These are phyloP conservation scores for Mortierella sp. DNA, from an alignment of 371 early-diverging fungal genomes.

Conservation along the genomic window DNA sequence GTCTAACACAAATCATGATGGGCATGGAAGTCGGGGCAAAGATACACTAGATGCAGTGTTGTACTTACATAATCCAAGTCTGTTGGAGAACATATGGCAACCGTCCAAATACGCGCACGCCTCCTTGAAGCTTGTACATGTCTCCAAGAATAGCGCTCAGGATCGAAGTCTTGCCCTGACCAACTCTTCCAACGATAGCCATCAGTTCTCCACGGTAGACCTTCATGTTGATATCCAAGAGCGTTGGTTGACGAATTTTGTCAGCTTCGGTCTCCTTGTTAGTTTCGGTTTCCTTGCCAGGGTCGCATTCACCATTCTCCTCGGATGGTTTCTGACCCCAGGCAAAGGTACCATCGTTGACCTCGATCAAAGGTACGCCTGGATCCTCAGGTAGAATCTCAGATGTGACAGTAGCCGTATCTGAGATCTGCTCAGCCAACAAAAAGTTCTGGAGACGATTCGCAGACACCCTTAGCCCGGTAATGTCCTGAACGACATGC, in stretches of 20 bases:
- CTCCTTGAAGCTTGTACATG: slow-evolving; percentile 55
- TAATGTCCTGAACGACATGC: slow-evolving; percentile 37
- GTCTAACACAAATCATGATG: too few species aligned
- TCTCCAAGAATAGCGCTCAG: slow-evolving; percentile 60
- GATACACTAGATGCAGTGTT: too few species aligned
- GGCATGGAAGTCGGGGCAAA: too few species aligned
- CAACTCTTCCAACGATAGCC: slow-evolving; percentile 62
- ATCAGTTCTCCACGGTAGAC: slow-evolving; percentile 38
- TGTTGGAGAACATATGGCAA: slow-evolving; percentile 63
- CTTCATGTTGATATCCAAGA: slow-evolving; percentile 38
- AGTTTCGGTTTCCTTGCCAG: slow-evolving; percentile 36
- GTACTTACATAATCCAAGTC: slow-evolving; percentile 70
- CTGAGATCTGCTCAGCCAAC: slow-evolving; percentile 67
- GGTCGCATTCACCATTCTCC: slow-evolving; percentile 34
- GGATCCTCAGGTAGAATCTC: slow-evolving; percentile 37
- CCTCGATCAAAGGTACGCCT: slow-evolving; percentile 29
- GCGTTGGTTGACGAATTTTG: too few species aligned
- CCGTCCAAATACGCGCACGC: slow-evolving; percentile 54
- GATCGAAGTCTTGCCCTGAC: slow-evolving; percentile 61
- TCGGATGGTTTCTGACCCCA: slow-evolving; percentile 42
- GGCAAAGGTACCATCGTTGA: slow-evolving; percentile 44
- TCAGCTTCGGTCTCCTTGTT: slow-evolving; percentile 24
- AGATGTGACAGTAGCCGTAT: slow-evolving; percentile 4
- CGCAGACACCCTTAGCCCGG: slow-evolving; percentile 36
- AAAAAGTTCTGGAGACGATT: slow-evolving; percentile 72